phyloP scores from a whole-genome alignment of 2,329 filamentous ascomycete species.

The Furcasterigmium furcatum region DNA sequence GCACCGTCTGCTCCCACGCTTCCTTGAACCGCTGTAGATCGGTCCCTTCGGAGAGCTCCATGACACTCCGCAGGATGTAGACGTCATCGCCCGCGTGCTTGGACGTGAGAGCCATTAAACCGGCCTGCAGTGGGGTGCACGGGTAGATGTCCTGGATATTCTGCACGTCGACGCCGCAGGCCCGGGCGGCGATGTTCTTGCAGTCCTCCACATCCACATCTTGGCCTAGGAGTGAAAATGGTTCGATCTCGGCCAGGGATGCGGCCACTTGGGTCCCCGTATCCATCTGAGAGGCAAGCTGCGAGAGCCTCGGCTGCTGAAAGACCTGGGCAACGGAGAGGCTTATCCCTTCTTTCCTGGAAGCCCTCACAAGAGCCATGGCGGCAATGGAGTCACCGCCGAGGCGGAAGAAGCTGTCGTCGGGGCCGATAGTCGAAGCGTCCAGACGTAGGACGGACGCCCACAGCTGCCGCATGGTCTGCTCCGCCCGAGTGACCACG shows the following conservation, averaged over 20 bases:
- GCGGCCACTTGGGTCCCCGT: slow-evolving; percentile 45
- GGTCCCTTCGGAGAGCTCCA: slow-evolving; percentile 15
- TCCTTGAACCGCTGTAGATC: slow-evolving; percentile 18
- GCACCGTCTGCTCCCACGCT: slow-evolving; percentile 18
- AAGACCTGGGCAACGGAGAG: slow-evolving; percentile 56
- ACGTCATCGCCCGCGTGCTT: slow-evolving; percentile 22
- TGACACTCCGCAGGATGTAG: slow-evolving; percentile 28
- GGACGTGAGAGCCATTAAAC: slow-evolving; percentile 31
- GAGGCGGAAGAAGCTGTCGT: slow-evolving; percentile 58
- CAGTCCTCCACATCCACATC: slow-evolving; percentile 24
- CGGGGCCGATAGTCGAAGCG: slow-evolving; percentile 44
- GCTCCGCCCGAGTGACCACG: slow-evolving; percentile 15
- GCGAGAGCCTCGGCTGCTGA: slow-evolving; percentile 34
- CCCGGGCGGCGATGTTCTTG: slow-evolving; percentile 21
- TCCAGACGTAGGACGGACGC: slow-evolving; percentile 38
- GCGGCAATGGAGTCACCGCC: slow-evolving; percentile 59
- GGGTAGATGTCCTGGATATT: slow-evolving; percentile 31
- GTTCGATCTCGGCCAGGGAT: slow-evolving; percentile 33
- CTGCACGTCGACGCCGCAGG: slow-evolving; percentile 7
- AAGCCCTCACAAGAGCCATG: slow-evolving; percentile 58
- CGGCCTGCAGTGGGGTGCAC: slow-evolving; percentile 36
- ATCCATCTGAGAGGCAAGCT: no score
- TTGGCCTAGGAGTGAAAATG: no score
- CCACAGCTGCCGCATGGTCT: slow-evolving; percentile 45
- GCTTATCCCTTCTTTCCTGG: slow-evolving; percentile 41